phyloP scores from a whole-genome alignment of 768 basidiomycete genomes.

The Udeniomyces megalosporus region DNA sequence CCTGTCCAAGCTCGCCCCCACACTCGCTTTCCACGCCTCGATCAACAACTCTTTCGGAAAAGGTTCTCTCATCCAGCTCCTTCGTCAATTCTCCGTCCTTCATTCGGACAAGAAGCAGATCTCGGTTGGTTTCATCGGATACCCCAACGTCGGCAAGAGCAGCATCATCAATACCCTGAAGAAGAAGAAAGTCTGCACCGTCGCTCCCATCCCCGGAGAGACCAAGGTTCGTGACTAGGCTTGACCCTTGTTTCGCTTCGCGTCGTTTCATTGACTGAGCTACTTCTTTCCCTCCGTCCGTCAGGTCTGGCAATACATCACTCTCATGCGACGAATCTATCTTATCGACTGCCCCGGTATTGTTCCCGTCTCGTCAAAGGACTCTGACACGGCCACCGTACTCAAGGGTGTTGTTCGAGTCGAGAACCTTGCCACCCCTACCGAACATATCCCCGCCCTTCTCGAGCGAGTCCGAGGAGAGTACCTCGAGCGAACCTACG shows the following conservation, averaged over 20 bases:
- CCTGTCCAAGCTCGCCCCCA: conserved; percentile 83
- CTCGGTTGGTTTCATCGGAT: conserved; percentile 92
- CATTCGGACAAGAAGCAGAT: conserved; percentile 99
- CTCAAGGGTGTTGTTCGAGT: conserved; percentile 94
- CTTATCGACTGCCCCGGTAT: conserved; percentile 98
- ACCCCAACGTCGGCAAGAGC: conserved; percentile 96
- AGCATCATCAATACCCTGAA: conserved; percentile 97
- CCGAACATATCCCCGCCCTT: conserved; percentile 75
- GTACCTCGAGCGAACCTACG: conserved; percentile 54
- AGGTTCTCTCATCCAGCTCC: conserved; percentile 88
- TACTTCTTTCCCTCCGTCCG: background rate
- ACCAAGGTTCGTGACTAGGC: conserved; percentile 48
- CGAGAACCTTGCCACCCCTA: conserved; percentile 80
- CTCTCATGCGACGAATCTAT: conserved; percentile 85
- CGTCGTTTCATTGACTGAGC: background rate
- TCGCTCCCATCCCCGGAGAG: conserved; percentile 94
- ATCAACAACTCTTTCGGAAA: conserved; percentile 99
- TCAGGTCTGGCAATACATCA: conserved; percentile 97
- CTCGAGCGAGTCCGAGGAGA: conserved; percentile 83
- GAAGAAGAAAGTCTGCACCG: conserved; percentile 89
- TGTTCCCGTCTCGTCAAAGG: conserved; percentile 81
- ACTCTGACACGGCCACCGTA: conserved; percentile 77
- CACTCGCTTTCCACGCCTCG: conserved; percentile 95
- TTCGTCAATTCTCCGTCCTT: conserved; percentile 88
- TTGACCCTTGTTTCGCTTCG: background rate